Base-by-base conservation (phyloP, 495 filamentous ascomycete species). In the Neurospora sp. region DNA sequence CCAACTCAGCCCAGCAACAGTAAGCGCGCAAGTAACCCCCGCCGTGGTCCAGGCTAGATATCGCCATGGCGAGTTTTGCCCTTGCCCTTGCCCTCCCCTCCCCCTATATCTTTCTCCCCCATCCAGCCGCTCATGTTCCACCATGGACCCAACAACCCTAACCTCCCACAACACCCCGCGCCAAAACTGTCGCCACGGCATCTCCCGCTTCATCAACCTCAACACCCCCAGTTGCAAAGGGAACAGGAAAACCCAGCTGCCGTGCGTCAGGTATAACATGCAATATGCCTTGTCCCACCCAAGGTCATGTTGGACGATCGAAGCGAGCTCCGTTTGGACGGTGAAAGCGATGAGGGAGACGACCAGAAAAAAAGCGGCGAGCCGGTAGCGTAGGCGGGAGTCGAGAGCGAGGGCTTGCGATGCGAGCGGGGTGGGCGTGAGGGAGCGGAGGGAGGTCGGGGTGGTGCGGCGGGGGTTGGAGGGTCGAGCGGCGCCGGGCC, bases 261-360 rank as follows among this genome's bases (percentile, higher is more conserved):
- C 91, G 84, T 99, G 96, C 1, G 95, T 99, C 69, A 99, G 83
- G 81, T 96, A 99, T 87, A 99, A 87, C 96, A 99, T 99, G 85
- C 92, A 94, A 85, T 98, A 99, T 35, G 95, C 91, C 83, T 99
- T 98, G 79, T 95, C 89, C 96, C 96, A 99, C 40, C 89, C 86
- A 73, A 97, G 80, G 48, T 94, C 90, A 81, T 93, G 89, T 81
- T 97, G 93, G 48, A 99, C 94, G 80, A 97, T 94, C 9, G 94
- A 90, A 4, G 96, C 94, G 16, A 97, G 94, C 85, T 97, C 94
- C 7, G 96, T 98, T 86, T 99, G 96, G 6, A 97, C 83, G 39
- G 84, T 85, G 82, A 99, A 99, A 78, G 91, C 90, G 23, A 94
- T 83, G 77, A 99, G 83, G 77, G 91, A 94, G 73, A 97, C 75